Base-by-base conservation (phyloP, 1,284 basidiomycete genomes). In the Microbotryum silenes-acaulis region DNA sequence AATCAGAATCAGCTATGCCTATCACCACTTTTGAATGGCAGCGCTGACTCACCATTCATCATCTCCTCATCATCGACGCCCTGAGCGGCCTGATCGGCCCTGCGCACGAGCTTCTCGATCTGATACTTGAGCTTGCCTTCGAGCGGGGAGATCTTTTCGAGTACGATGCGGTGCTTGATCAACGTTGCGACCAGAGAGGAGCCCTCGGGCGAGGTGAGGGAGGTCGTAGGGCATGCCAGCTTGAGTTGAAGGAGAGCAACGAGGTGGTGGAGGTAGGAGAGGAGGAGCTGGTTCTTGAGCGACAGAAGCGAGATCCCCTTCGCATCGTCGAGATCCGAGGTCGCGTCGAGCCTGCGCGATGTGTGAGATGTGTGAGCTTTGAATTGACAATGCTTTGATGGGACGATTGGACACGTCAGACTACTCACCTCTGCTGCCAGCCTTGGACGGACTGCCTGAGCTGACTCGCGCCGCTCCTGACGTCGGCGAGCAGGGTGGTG, bases 61-160 rank as follows among this genome's bases (percentile, higher is more conserved):
- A 81, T 77, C 29, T 83, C 80, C 50, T 80, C 75, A 20, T 77
- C 78, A n/a, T 78, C 77, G 12, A 81, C 78, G 29, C 72, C 70
- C 8, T 74, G 76, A 42, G 82, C 81, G 58, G 85, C 83, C 57
- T 79, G 76, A 42, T 78, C 76, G 0, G 89, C 87, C 6, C 88
- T 77, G 60, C 84, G 81, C 37, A 92, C 82, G 23, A 96, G 82
- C 75, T 97, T 97, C 72, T 97, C 56, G 72, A 97, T 89, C 75
- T 97, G 93, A 75, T 97, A 96, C 63, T 84, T 85, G 81, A 97
- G 86, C 72, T 89, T 85, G 59, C 80, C 81, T 76, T 98, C 93
- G 46, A 98, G 79, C 2, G 82, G 79, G 66, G 84, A 85, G 55
- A 85, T 79, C 75, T 89, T 90, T 73, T 91, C 89, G n/a, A 91